A percentile compares a stretch with the other conserved stretches of the same genome.
Evolutionary conservation across 2,329 filamentous ascomycete species (phyloP).

Genomic region (Trichoderma atrobrunneum): DNA sequence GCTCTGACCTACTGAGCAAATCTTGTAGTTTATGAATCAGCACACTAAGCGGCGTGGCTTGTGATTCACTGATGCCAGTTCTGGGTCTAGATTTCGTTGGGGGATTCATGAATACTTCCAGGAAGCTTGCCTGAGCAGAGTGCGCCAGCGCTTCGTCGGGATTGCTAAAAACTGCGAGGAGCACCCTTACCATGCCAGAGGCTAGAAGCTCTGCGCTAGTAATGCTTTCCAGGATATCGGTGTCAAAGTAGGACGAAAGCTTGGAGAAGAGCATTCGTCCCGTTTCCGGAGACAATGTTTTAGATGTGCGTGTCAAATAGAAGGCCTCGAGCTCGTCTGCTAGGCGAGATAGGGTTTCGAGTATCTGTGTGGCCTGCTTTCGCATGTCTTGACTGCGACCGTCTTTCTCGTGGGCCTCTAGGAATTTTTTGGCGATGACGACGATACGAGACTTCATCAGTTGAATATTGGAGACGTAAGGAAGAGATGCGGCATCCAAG

Average conservation of each 20-base stretch:
- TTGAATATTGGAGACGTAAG: slow-evolving; percentile 46
- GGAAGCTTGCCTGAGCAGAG: slow-evolving; percentile 75
- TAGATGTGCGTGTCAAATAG: slow-evolving; percentile 58
- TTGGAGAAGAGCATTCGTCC: slow-evolving; percentile 69
- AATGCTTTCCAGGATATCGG: slow-evolving; percentile 84
- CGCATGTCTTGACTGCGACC: slow-evolving; percentile 70
- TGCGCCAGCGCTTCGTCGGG: slow-evolving; percentile 59
- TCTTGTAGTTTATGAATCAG: slow-evolving; percentile 94
- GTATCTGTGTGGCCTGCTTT: slow-evolving; percentile 72
- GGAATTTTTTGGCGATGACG: slow-evolving; percentile 74
- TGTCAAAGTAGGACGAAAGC: slow-evolving; percentile 81
- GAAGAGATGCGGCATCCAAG: slow-evolving; percentile 52
- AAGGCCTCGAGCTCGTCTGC: slow-evolving; percentile 69
- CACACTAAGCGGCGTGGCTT: slow-evolving; percentile 82
- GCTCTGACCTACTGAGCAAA: slow-evolving; percentile 90
- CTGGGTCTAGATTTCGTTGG: slow-evolving; percentile 63
- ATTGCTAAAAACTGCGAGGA: slow-evolving; percentile 79
- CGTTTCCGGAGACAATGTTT: slow-evolving; percentile 44
- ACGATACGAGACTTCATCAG: slow-evolving; percentile 67
- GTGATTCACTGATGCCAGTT: slow-evolving; percentile 63
- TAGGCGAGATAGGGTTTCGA: slow-evolving; percentile 68
- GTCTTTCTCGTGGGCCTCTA: slow-evolving; percentile 78
- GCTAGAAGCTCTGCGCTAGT: slow-evolving; percentile 93
- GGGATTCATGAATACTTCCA: slow-evolving; percentile 88
- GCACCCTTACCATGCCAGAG: slow-evolving; percentile 80